Conservation (phyloP, 345 rosid genomes). For the Ceriops zippeliana region DNA sequence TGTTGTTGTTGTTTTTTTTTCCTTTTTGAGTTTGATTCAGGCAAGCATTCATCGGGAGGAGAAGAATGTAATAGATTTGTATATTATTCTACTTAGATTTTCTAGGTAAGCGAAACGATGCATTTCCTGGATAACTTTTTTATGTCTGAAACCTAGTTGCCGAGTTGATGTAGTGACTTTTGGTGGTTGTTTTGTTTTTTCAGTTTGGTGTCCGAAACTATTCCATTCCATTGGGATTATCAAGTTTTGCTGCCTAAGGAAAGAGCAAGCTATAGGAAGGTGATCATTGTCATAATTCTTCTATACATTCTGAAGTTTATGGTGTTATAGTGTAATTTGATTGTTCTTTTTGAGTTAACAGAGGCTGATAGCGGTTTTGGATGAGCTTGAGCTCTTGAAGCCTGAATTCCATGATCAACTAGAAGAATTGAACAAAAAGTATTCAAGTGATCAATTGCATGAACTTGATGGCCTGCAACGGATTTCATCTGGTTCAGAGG, state of each 20-base stretch:
- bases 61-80: conserved; percentile 85
- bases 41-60: conserved; percentile 77
- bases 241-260: conserved; percentile 52
- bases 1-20: not conserved
- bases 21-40: conserved; percentile 30
- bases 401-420: conserved; percentile 58
- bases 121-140: not conserved
- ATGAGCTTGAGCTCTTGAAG: conserved; percentile 78
- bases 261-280: conserved; percentile 62
- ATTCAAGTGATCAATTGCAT: conserved; percentile 24
- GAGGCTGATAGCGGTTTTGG: conserved; percentile 61
- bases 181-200: conserved; percentile 14
- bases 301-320: not conserved
- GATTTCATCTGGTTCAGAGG: conserved; percentile 32
- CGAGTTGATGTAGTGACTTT: not conserved
- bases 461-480: conserved; percentile 36
- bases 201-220: conserved; percentile 95
- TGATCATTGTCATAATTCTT: conserved; percentile 27
- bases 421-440: conserved; percentile 45
- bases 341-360: conserved; percentile 24
- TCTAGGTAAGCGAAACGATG: conserved; percentile 51
- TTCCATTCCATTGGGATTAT: conserved; percentile 86
- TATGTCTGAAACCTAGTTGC: not conserved
- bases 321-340: conserved; percentile 2
- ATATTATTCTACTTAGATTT: conserved; percentile 80